These are phyloP conservation scores for Colletotrichum coccodes DNA, from an alignment of 2,329 filamentous ascomycete genomes.

Conservation along the genomic window DNA sequence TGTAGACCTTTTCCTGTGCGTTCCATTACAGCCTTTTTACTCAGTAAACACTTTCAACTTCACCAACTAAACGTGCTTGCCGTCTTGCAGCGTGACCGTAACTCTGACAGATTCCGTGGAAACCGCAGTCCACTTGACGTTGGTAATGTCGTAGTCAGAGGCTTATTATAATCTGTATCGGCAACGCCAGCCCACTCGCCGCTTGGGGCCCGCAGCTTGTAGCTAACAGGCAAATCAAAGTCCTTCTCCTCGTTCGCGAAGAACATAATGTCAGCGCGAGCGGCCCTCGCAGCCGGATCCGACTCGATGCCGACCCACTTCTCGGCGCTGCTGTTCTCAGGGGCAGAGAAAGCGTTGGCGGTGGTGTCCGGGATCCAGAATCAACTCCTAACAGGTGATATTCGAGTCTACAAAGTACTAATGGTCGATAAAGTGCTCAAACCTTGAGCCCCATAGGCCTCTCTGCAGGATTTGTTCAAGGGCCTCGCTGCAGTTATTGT, in stretches of 20 bases:
- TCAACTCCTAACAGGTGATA: constrained; percentile 39
- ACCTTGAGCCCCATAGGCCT: constrained; percentile 48
- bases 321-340: neutral
- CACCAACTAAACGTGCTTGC: constrained; percentile 10
- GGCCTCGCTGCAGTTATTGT: constrained; percentile 43
- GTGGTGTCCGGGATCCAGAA: constrained; percentile 20
- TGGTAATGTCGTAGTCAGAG: constrained; percentile 14
- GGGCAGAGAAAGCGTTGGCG: constrained; percentile 7
- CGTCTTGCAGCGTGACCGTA: constrained; percentile 5
- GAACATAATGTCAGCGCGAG: constrained; percentile 10
- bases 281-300: neutral
- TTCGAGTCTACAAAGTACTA: constrained; percentile 48
- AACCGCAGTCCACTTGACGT: constrained; percentile 7
- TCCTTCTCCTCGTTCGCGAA: constrained; percentile 17
- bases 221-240: constrained; percentile 9
- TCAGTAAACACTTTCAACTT: constrained; percentile 18
- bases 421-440: constrained; percentile 51
- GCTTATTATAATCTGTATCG: neutral
- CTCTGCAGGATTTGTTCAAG: constrained; percentile 47
- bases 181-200: constrained; percentile 16
- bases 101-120: constrained; percentile 3
- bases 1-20: too few species aligned
- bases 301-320: constrained; percentile 21
- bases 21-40: neutral
- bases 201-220: constrained; percentile 1